Percentiles rank a stretch among this genome's conserved stretches.
phyloP scores from a whole-genome alignment of 1,284 basidiomycete species.

The Pseudozyma pruni region DNA sequence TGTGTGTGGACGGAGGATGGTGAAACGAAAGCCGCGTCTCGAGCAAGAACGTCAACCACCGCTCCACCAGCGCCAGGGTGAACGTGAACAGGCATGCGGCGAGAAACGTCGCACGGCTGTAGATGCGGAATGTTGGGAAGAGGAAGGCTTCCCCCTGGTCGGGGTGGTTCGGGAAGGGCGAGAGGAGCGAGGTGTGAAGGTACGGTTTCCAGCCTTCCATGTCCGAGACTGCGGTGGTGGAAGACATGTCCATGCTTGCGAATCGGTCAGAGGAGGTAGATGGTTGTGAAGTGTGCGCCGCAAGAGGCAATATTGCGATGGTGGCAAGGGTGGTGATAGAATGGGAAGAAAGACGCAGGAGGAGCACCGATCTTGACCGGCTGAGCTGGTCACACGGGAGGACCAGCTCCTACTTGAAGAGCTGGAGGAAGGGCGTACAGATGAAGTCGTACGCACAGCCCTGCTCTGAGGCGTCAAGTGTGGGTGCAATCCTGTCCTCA shows the following conservation, averaged over 20 bases:
- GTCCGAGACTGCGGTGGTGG: neutral
- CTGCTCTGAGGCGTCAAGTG: no score
- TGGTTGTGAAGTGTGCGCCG: neutral
- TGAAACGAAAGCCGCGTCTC: slow-evolving; percentile 1
- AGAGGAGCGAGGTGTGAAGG: slow-evolving; percentile 38
- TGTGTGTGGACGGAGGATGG: neutral
- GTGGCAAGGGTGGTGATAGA: no score
- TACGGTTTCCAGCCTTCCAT: slow-evolving; percentile 41
- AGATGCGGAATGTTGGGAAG: slow-evolving; percentile 32
- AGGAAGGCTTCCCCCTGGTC: slow-evolving; percentile 24
- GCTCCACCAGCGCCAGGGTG: slow-evolving; percentile 13
- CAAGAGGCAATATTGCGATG: no score
- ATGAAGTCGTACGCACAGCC: no score
- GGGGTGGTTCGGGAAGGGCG: neutral
- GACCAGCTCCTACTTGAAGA: no score
- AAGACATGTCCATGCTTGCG: slow-evolving; percentile 24
- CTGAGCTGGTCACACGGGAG: no score
- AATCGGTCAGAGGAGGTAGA: no score
- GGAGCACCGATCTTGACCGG: no score
- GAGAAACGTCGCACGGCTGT: slow-evolving; percentile 15
- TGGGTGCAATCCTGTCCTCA: no score
- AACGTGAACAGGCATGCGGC: slow-evolving; percentile 18
- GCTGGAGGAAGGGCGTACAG: no score
- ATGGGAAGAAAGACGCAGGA: no score
- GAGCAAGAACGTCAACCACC: slow-evolving; percentile 8